These are phyloP conservation scores for Nemania serpens DNA, from an alignment of 2,329 filamentous ascomycete genomes.

Conservation along the genomic window DNA sequence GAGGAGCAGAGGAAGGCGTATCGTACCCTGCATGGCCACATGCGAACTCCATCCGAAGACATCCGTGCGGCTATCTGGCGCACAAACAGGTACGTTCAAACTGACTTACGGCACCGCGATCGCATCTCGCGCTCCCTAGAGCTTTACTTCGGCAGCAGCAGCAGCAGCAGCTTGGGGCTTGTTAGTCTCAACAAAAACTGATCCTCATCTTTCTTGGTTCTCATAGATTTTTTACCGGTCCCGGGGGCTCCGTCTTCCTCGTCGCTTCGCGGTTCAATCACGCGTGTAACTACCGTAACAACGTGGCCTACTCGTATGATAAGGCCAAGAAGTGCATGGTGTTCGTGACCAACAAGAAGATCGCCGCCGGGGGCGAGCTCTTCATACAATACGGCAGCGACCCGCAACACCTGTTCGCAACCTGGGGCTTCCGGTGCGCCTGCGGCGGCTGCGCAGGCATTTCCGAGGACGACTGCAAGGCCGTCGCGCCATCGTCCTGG, in stretches of 20 bases:
- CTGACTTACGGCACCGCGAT: not conserved
- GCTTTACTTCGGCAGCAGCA: not conserved
- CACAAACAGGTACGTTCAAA: slow-evolving; percentile 51
- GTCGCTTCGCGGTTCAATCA: slow-evolving; percentile 64
- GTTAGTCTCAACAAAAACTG: too few relatives aligned
- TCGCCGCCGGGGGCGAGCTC: slow-evolving; percentile 54
- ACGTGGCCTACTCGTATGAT: slow-evolving; percentile 52
- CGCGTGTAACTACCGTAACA: slow-evolving; percentile 52
- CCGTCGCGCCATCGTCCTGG: not conserved
- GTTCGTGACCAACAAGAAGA: slow-evolving; percentile 45
- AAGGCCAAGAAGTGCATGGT: slow-evolving; percentile 42
- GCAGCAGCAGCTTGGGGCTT: too few relatives aligned
- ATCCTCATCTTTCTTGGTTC: not conserved
- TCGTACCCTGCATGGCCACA: slow-evolving; percentile 46
- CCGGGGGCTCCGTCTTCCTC: slow-evolving; percentile 48
- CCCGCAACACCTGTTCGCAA: slow-evolving; percentile 45
- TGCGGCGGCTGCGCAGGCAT: slow-evolving; percentile 51
- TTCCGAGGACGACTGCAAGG: slow-evolving; percentile 22
- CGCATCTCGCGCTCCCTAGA: not conserved
- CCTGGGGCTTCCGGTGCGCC: slow-evolving; percentile 58
- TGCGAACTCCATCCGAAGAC: slow-evolving; percentile 35
- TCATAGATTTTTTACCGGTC: slow-evolving; percentile 24
- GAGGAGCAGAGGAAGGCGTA: slow-evolving; percentile 41
- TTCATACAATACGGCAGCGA: slow-evolving; percentile 54
- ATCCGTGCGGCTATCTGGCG: slow-evolving; percentile 47